Evolutionary conservation across 2,329 filamentous ascomycete genomes (phyloP), one percentile per base, ranked within the genome.

Genomic region (Colletotrichum spinosum): DNA sequence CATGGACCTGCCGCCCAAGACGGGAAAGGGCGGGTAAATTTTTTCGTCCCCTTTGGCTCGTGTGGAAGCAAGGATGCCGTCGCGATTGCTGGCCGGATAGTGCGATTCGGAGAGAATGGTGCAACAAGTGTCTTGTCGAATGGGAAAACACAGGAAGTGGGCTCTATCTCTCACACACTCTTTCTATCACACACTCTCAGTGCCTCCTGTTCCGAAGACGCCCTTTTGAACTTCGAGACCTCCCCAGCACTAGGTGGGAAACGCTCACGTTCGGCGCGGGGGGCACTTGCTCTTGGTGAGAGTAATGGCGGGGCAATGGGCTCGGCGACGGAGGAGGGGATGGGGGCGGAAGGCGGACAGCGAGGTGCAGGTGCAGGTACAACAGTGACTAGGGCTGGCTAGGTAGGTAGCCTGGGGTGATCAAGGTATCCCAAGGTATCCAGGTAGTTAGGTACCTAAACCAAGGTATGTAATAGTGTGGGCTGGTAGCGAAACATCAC

Each of bases 41-140:
- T 64, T 54, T 57, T 56, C 46, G 51, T 48, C 58, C 48, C 56
- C 46, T 54, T 44, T 56, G 52, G 52, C 58, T 25, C 37, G 35
- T 41, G 52, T 53, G 52, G 52, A 52, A 55, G 62, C 62, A 62
- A 62, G 62, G 58, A 62, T 62, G 58, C 58, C 58, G 48, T 65
- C 58, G 58, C 58, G 53, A 56, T 51, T 55, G 48, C 58, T 52
- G 44, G 35, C 52, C 52, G 52, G 45, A 48, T 62, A 62, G 48
- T 42, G 52, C 37, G 41, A 45, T 34, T 56, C 46, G 58, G 33
- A 38, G 62, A 49, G 66, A 45, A 59, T 58, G 63, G 67, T 61
- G 63, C 50, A 67, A 46, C 25, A 25, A 63, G 45, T 35, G 38
- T 42, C 44, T 50, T 33, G 48, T 56, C 64, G 60, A 67, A 51